Conservation (phyloP, 225 moss, liverwort and hornwort genomes). For the Marchantia polymorpha region DNA sequence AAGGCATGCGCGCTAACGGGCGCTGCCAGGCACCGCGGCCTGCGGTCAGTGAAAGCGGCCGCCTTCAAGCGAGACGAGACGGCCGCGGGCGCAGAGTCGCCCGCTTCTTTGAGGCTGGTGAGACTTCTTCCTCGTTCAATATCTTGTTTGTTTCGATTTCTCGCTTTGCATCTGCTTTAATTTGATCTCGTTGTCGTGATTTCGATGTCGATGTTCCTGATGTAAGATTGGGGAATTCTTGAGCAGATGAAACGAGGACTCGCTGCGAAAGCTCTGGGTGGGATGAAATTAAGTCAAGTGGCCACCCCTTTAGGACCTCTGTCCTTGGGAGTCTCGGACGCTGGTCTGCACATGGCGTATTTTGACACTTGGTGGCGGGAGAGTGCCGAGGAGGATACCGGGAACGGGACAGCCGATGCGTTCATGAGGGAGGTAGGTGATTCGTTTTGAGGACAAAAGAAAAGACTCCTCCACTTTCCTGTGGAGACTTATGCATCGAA, state of each 20-base stretch:
- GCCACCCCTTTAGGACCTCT: conserved; percentile 32
- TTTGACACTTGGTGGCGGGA: conserved; percentile 29
- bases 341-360: conserved; percentile 25
- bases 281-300: conserved; percentile 18
- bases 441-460: neutral
- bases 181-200: neutral
- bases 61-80: too few relatives aligned
- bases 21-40: too few relatives aligned
- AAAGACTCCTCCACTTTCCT: too few relatives aligned
- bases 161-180: too few relatives aligned
- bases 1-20: too few relatives aligned
- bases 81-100: too few relatives aligned
- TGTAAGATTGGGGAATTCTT: neutral
- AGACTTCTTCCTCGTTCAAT: too few relatives aligned
- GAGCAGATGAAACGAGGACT: conserved; percentile 1
- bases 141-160: too few relatives aligned
- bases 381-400: neutral
- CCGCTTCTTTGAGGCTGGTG: too few relatives aligned
- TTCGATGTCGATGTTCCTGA: neutral
- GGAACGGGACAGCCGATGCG: conserved; percentile 24
- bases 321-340: conserved; percentile 31
- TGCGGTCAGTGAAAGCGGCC: too few relatives aligned
- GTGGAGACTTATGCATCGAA: too few relatives aligned
- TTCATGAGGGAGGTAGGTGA: conserved; percentile 29
- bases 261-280: neutral